A percentile compares a stretch with the other conserved stretches of the same genome.
Evolutionary conservation across 73 alveolate species (phyloP).

Genomic region (Chromera velia): DNA sequence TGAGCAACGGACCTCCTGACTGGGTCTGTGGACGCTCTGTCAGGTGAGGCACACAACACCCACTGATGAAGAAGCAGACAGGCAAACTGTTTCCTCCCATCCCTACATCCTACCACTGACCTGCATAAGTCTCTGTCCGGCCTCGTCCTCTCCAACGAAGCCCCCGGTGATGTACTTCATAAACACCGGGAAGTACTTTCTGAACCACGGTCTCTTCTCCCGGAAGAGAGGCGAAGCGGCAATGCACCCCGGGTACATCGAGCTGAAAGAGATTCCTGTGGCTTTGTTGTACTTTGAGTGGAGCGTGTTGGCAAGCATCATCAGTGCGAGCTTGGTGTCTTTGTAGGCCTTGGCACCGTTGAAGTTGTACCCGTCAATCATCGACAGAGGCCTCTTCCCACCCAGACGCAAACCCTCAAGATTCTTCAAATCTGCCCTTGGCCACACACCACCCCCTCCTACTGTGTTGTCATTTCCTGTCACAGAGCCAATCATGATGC

Average conservation of each 20-base stretch:
- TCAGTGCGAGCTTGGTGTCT: constrained; percentile 36
- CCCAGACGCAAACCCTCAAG: constrained; percentile 33
- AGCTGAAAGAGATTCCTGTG: constrained; percentile 37
- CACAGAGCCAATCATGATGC: constrained; percentile 33
- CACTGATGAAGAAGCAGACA: neutral
- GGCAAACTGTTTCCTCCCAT: neutral
- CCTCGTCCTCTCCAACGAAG: constrained; percentile 38
- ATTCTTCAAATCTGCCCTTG: constrained; percentile 32
- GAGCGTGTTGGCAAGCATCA: constrained; percentile 41
- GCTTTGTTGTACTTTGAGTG: constrained; percentile 30
- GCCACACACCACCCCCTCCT: constrained; percentile 40
- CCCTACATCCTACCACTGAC: neutral
- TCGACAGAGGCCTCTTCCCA: constrained; percentile 28
- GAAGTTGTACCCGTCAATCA: constrained; percentile 48
- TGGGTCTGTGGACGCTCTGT: too few species aligned
- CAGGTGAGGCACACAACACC: neutral
- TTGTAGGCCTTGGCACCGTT: constrained; percentile 40
- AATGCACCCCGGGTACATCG: constrained; percentile 42
- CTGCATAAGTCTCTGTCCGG: constrained; percentile 23
- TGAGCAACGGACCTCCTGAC: too few species aligned
- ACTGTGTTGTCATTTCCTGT: constrained; percentile 37
- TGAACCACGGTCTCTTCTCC: constrained; percentile 14
- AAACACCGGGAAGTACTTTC: constrained; percentile 40
- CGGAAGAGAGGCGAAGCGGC: constrained; percentile 39
- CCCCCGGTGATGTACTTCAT: constrained; percentile 47